phyloP scores from a whole-genome alignment of 257 asterid species.

The Jasminum sambac region DNA sequence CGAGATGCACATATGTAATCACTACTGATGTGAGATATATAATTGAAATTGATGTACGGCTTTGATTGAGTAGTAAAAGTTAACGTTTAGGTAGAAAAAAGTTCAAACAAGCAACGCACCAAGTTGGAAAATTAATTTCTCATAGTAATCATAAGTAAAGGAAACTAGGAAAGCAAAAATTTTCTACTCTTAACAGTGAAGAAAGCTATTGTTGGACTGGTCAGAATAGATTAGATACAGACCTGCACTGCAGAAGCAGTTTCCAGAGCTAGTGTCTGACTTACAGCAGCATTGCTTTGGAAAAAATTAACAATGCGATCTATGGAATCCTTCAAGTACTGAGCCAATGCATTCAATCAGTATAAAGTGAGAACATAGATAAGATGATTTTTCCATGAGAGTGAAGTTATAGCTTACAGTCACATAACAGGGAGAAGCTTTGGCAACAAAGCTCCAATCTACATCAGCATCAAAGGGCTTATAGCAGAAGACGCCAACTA shows the following conservation, averaged over 20 bases:
- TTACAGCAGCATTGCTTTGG: constrained; percentile 74
- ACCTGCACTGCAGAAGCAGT: constrained; percentile 99
- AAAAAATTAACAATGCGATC: constrained; percentile 76
- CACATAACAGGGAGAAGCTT: constrained; percentile 95
- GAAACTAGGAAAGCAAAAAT: not conserved
- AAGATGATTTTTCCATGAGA: constrained; percentile 20
- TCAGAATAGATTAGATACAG: constrained; percentile 28
- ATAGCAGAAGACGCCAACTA: constrained; percentile 82
- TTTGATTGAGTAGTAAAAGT: too few relatives aligned
- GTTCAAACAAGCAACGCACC: too few relatives aligned
- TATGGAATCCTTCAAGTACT: constrained; percentile 93
- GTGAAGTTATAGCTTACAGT: constrained; percentile 57
- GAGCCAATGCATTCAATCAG: constrained; percentile 30
- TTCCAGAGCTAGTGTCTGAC: constrained; percentile 89
- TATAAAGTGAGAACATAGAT: constrained; percentile 15
- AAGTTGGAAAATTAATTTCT: not conserved
- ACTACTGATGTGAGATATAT: too few relatives aligned
- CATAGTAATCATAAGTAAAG: not conserved
- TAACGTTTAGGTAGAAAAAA: too few relatives aligned
- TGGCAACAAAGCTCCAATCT: constrained; percentile 93
- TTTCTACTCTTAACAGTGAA: not conserved
- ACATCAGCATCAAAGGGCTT: constrained; percentile 83
- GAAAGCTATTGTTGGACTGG: constrained; percentile 13
- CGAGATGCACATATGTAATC: too few relatives aligned
- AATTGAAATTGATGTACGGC: too few relatives aligned